Conservation (phyloP, 768 basidiomycete species). For the Rhizopogon sp. region DNA sequence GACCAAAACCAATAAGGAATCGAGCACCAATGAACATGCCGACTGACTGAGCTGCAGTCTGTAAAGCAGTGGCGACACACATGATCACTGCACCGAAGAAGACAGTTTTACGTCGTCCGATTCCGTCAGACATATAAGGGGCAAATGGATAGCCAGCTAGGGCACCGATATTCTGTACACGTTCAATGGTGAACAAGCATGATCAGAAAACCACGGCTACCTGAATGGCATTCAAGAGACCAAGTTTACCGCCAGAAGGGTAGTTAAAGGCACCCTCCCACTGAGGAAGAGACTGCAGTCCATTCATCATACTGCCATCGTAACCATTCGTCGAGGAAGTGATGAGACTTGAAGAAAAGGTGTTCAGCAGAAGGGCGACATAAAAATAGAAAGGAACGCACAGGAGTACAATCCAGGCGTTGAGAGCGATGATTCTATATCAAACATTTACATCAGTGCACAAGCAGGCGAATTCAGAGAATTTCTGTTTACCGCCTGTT, state of each 20-base stretch:
- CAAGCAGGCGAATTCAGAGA: neutral
- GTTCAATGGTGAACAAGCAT: neutral
- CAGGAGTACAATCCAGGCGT: conserved; percentile 69
- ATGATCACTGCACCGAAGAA: conserved; percentile 70
- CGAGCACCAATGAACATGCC: conserved; percentile 81
- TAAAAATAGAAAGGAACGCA: conserved; percentile 23
- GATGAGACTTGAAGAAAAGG: conserved; percentile 44
- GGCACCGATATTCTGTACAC: conserved; percentile 58
- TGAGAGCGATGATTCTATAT: conserved; percentile 55
- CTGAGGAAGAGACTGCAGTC: conserved; percentile 60
- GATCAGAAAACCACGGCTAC: conserved; percentile 26
- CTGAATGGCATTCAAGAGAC: conserved; percentile 73
- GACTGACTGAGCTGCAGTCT: conserved; percentile 66
- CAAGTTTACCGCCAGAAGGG: conserved; percentile 54
- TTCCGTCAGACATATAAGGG: conserved; percentile 65
- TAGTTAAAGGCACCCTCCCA: conserved; percentile 60
- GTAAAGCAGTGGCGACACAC: conserved; percentile 61
- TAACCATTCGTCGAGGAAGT: conserved; percentile 75
- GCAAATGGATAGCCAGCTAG: conserved; percentile 66
- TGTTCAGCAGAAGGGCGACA: neutral
- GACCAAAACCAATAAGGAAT: conserved; percentile 73
- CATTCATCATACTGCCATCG: conserved; percentile 80
- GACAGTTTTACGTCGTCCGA: conserved; percentile 64
- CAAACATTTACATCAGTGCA: neutral
- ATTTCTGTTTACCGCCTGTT: conserved; percentile 52